Evolutionary conservation across 108 stramenopile genomes (phyloP).

Genomic region (Skeletonema menzelii): DNA sequence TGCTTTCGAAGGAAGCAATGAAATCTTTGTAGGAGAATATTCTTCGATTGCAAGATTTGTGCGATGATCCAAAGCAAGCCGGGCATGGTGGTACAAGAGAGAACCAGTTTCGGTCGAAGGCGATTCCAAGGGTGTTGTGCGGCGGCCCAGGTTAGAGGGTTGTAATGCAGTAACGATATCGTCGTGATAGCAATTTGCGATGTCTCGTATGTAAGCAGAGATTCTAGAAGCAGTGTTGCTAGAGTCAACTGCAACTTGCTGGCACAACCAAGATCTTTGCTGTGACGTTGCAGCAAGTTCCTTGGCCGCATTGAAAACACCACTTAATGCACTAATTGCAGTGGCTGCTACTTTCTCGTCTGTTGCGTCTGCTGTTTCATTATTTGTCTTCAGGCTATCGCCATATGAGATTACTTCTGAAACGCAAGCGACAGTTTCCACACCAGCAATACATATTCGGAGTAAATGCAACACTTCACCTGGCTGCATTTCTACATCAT

Average conservation of each 20-base stretch:
- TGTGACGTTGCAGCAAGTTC: slow-evolving; percentile 19
- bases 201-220: slow-evolving; percentile 11
- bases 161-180: slow-evolving; percentile 41
- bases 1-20: slow-evolving; percentile 11
- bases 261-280: not conserved
- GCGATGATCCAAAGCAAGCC: slow-evolving; percentile 29
- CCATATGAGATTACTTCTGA: slow-evolving; percentile 27
- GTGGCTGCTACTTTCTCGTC: slow-evolving; percentile 17
- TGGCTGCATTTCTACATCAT: not conserved
- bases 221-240: slow-evolving; percentile 30
- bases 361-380: slow-evolving; percentile 5
- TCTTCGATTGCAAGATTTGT: slow-evolving; percentile 19
- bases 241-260: slow-evolving; percentile 28
- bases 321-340: slow-evolving; percentile 26
- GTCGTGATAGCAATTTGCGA: slow-evolving; percentile 18
- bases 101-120: slow-evolving; percentile 8
- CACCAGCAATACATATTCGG: slow-evolving; percentile 31
- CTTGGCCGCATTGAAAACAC: slow-evolving; percentile 15
- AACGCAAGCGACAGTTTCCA: slow-evolving; percentile 40
- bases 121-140: not conserved
- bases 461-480: slow-evolving; percentile 7
- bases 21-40: slow-evolving; percentile 11
- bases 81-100: slow-evolving; percentile 37
- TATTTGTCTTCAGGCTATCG: not conserved
- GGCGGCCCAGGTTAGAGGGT: slow-evolving; percentile 25